Evolutionary conservation across 768 basidiomycete species (phyloP).

Genomic region (Termitomyces sp.): DNA sequence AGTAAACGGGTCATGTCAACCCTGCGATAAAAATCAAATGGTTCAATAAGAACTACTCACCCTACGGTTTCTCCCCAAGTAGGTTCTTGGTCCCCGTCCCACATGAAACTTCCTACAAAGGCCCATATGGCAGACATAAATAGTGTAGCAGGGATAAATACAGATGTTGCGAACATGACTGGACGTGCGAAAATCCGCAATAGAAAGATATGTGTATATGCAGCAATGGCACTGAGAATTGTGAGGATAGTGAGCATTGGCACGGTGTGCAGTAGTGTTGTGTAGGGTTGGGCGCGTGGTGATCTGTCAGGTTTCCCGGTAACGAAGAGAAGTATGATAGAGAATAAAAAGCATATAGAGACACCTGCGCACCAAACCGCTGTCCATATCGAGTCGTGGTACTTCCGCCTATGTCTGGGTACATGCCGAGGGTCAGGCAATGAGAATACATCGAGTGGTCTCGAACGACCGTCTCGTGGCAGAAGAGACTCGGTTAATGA

Average conservation of each 20-base stretch:
- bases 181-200: constrained; percentile 80
- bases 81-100: constrained; percentile 44
- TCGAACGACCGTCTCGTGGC: constrained; percentile 62
- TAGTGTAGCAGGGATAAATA: constrained; percentile 71
- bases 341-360: constrained; percentile 55
- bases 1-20: background rate
- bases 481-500: constrained; percentile 78
- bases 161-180: constrained; percentile 70
- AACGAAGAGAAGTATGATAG: constrained; percentile 61
- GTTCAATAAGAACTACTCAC: constrained; percentile 36
- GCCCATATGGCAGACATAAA: constrained; percentile 77
- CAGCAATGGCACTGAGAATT: constrained; percentile 60
- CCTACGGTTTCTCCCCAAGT: constrained; percentile 83
- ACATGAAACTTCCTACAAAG: constrained; percentile 74
- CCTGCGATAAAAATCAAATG: background rate
- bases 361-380: constrained; percentile 59
- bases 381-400: constrained; percentile 72
- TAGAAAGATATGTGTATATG: constrained; percentile 72
- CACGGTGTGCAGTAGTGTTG: constrained; percentile 70
- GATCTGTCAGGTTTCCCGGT: constrained; percentile 37
- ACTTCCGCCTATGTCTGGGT: constrained; percentile 60
- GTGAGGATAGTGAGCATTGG: constrained; percentile 73
- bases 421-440: constrained; percentile 72
- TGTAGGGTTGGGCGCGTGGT: constrained; percentile 50
- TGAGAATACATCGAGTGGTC: constrained; percentile 67